These are phyloP conservation scores for Zygoascus meyerae DNA, from an alignment of 1,139 yeast genomes.

Conservation along the genomic window DNA sequence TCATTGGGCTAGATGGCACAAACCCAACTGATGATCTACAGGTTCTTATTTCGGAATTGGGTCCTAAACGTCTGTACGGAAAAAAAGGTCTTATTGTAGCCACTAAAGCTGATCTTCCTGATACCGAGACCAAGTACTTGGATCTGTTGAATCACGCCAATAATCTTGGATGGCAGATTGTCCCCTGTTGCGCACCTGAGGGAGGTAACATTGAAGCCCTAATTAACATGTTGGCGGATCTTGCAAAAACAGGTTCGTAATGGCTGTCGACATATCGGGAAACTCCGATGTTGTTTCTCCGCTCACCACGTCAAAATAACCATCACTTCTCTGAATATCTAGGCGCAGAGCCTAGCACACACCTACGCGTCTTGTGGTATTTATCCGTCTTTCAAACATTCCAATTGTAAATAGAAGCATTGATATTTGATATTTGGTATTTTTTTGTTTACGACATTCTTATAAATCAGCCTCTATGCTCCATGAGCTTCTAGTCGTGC, in stretches of 20 bases:
- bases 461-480: constrained; percentile 15
- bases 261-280: too few relatives aligned
- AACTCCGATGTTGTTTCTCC: too few relatives aligned
- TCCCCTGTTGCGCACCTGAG: constrained; percentile 79
- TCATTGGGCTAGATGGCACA: constrained; percentile 60
- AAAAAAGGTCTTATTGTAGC: constrained; percentile 74
- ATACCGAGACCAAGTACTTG: constrained; percentile 40
- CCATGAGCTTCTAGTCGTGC: constrained; percentile 22
- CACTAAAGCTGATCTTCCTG: constrained; percentile 79
- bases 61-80: constrained; percentile 48
- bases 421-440: too few relatives aligned
- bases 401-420: too few relatives aligned
- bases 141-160: constrained; percentile 20
- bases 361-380: too few relatives aligned
- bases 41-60: constrained; percentile 63
- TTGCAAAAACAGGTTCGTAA: constrained; percentile 1
- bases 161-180: constrained; percentile 52
- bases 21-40: constrained; percentile 63
- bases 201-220: constrained; percentile 68
- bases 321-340: too few relatives aligned
- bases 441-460: too few relatives aligned
- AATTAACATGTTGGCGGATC: constrained; percentile 54
- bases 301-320: too few relatives aligned
- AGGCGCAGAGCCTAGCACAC: too few relatives aligned
- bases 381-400: too few relatives aligned